Base-by-base conservation (phyloP, 139 green algal genomes). In the Trebouxia sp. region DNA sequence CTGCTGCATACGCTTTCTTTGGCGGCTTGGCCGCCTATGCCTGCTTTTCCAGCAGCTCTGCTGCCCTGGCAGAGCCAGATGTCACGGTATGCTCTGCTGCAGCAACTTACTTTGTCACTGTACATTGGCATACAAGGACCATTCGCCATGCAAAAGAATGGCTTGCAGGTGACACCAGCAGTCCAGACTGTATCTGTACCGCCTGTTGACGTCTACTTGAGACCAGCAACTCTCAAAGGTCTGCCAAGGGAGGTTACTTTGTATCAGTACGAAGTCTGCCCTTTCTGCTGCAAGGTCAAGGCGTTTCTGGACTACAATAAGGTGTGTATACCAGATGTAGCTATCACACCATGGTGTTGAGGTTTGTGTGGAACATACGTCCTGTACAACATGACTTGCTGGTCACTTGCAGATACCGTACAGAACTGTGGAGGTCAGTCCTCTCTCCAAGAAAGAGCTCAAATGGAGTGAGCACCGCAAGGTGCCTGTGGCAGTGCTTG, bases 211-310 rank as follows among this genome's bases (percentile, higher is more conserved):
- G 41, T 38, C 41, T 77, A 77, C 41, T 17, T 77, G 2, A 55
- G 69, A 39, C 66, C 48, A 74, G 39, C 70, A 65, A n/a, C 4
- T 0, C 32, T 67, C 15, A 58, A 47, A 32, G 83, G 62, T 22
- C 48, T 92, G 24, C 87, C 89, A 26, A 70, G 62, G 37, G 75
- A 86, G 24, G 78, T 97, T 30, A 92, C 85, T 14, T 74, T 98
- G 65, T 98, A 97, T 85, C 93, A 98, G 85, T 99, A 99, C 75
- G 96, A 98, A 79, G 92, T 97, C 0, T 99, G 97, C 86, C 97
- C 97, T 15, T 99, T 98, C 85, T 99, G 97, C 90, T 97, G 93
- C 92, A 99, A 99, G 82, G 94, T 99, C 32, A 97, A 97, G 79
- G 96, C 96, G 15, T 92, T 95, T 66, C 85, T 99, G 39, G 96